Base-by-base conservation (phyloP, 352 stramenopile species). In the Pythium periplocum region DNA sequence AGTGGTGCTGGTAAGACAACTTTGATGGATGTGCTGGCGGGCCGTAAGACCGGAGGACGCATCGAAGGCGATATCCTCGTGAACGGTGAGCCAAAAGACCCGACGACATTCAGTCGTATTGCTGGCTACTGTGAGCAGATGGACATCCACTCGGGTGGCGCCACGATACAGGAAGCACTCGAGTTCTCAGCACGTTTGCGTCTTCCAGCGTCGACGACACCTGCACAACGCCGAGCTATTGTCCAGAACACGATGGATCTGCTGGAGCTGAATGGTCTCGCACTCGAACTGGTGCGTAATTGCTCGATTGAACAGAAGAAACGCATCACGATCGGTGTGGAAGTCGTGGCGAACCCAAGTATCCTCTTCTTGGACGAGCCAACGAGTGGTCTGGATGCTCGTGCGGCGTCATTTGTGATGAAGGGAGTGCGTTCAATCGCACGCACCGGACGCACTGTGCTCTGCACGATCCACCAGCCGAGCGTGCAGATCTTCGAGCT, bases 321-420 rank as follows among this genome's bases (percentile, higher is more conserved):
- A 68, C 62, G 86, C 17, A 63, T 96, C 12, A 83, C 83, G 6
- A 95, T 97, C 52, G 89, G 69, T 38, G 69, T 88, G 9, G 83
- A 97, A 64, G 66, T 97, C 17, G 86, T 92, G 4, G 64, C 75
- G 5, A 95, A 96, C 59, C 88, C 88, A 33, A 80, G 86, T 45
- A 64, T 97, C 38, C 60, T 98, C 37, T 91, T 98, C 51, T 61
- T 98, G 26, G 87, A 96, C 57, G 90, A 95, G 60, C 85, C 87
- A 5, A 96, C 86, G 0, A 78, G 53, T 48, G 78, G 81, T 6
- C 59, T 96, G 33, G 87, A 96, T 66, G 62, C 75, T 6, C 75
- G 70, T n/a, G 68, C 86, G 46, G 84, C 85, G 6, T 69, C 83
- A 45, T 74, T 83, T 45, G 74, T 96, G 33, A 87, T 96, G 44